Conservation (phyloP, 306 rosid species). For the Sechiopsis laciniata region DNA sequence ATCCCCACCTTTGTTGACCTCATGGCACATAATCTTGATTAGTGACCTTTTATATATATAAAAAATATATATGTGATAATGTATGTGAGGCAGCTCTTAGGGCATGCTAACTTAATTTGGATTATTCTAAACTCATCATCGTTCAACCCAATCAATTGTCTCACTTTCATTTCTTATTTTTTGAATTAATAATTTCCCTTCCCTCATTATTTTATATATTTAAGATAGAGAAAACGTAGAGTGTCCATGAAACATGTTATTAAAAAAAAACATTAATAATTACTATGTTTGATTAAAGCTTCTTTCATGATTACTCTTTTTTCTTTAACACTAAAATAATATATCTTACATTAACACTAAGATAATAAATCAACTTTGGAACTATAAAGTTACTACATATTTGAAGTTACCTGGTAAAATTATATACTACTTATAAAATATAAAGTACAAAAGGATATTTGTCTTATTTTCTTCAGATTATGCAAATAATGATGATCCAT, state of each 20-base stretch:
- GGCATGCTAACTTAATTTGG: not conserved
- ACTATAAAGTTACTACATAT: not conserved
- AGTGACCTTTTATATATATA: too few relatives aligned
- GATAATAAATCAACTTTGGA: not conserved
- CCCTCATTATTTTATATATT: too few relatives aligned
- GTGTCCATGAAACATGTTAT: constrained; percentile 7
- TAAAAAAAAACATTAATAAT: not conserved
- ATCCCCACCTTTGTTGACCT: too few relatives aligned
- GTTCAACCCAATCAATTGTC: not conserved
- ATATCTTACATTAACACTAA: not conserved
- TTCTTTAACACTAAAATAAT: not conserved
- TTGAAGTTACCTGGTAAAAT: not conserved
- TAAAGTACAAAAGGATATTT: not conserved
- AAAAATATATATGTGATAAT: not conserved
- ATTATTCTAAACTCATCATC: constrained; percentile 1
- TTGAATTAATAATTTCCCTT: not conserved
- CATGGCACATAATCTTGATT: too few relatives aligned
- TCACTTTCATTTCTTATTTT: not conserved
- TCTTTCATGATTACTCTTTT: not conserved
- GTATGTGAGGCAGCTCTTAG: not conserved
- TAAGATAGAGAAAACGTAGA: not conserved
- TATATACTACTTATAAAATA: not conserved
- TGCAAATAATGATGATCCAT: too few relatives aligned
- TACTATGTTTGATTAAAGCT: not conserved
- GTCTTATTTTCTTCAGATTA: not conserved